A percentile compares a stretch with the other conserved stretches of the same genome.
phyloP scores from a whole-genome alignment of 2,329 filamentous ascomycete genomes.

The Blumeria graminis region DNA sequence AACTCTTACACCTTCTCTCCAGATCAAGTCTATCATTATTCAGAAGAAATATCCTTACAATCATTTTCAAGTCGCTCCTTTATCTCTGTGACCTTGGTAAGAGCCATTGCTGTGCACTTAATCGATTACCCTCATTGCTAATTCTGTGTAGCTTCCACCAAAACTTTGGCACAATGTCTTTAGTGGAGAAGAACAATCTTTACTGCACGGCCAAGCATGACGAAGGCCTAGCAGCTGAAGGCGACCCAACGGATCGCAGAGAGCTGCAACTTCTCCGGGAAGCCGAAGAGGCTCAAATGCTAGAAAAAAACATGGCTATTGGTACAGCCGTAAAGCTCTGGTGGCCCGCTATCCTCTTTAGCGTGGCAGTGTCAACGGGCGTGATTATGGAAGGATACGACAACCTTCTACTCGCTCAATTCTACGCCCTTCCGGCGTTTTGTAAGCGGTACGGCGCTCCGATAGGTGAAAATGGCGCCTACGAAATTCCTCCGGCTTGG shows the following conservation, averaged over 20 bases:
- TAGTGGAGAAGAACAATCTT: background rate
- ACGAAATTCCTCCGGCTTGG: conserved; percentile 1
- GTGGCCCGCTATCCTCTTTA: conserved; percentile 69
- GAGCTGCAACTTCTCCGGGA: background rate
- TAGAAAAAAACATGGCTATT: conserved; percentile 47
- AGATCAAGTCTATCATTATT: too few relatives aligned
- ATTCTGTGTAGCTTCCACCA: too few relatives aligned
- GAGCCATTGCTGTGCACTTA: too few relatives aligned
- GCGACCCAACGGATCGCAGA: background rate
- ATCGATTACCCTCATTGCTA: too few relatives aligned
- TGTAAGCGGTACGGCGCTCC: conserved; percentile 16
- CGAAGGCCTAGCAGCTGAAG: background rate
- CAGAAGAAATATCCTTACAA: too few relatives aligned
- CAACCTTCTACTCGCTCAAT: conserved; percentile 1
- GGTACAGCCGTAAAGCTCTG: conserved; percentile 58
- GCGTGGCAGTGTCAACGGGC: conserved; percentile 65
- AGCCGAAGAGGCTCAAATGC: conserved; percentile 23
- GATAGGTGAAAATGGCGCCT: conserved; percentile 7
- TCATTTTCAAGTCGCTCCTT: too few relatives aligned
- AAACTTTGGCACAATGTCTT: background rate
- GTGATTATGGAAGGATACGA: conserved; percentile 88
- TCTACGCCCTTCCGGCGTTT: conserved; percentile 13
- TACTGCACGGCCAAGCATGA: background rate
- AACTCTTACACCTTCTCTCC: too few relatives aligned
- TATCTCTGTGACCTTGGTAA: too few relatives aligned